Conservation (phyloP, 495 filamentous ascomycete genomes). For the Glarea lozoyensis region DNA sequence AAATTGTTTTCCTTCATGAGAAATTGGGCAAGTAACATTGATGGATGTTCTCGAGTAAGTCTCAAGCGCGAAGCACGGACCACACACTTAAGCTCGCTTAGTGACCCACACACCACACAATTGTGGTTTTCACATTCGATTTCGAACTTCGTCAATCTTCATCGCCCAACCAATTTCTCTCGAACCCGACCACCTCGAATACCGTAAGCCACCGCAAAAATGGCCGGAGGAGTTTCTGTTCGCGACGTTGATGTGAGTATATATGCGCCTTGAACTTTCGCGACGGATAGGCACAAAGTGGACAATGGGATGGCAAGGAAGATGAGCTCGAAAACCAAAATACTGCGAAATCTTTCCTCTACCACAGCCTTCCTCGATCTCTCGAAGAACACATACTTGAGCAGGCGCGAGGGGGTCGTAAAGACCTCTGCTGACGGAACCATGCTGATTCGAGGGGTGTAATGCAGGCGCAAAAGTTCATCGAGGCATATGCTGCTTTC, state of each 20-base stretch:
- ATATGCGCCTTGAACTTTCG: slow-evolving; percentile 19
- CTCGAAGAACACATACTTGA: slow-evolving; percentile 24
- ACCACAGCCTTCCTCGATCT: slow-evolving; percentile 19
- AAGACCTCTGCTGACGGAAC: slow-evolving; percentile 52
- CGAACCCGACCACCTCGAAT: slow-evolving; percentile 1
- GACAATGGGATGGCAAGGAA: slow-evolving; percentile 15
- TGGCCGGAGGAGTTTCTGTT: slow-evolving; percentile 75
- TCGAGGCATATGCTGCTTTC: slow-evolving; percentile 89
- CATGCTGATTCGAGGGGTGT: slow-evolving; percentile 42
- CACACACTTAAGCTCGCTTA: too few species aligned
- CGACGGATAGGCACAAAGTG: not conserved
- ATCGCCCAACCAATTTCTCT: not conserved
- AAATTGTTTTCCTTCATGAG: too few species aligned
- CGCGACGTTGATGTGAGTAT: slow-evolving; percentile 84
- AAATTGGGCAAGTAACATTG: too few species aligned
- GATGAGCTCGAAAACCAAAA: slow-evolving; percentile 17
- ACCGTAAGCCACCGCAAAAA: slow-evolving; percentile 46
- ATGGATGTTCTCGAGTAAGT: too few species aligned
- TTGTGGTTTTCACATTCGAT: not conserved
- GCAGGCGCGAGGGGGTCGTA: slow-evolving; percentile 49
- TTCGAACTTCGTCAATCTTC: not conserved
- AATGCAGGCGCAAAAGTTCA: slow-evolving; percentile 83
- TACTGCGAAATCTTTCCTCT: not conserved
- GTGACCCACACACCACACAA: not conserved
- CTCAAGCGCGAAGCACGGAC: too few species aligned